Conservation (phyloP, 345 rosid genomes). For the Draba incana region DNA sequence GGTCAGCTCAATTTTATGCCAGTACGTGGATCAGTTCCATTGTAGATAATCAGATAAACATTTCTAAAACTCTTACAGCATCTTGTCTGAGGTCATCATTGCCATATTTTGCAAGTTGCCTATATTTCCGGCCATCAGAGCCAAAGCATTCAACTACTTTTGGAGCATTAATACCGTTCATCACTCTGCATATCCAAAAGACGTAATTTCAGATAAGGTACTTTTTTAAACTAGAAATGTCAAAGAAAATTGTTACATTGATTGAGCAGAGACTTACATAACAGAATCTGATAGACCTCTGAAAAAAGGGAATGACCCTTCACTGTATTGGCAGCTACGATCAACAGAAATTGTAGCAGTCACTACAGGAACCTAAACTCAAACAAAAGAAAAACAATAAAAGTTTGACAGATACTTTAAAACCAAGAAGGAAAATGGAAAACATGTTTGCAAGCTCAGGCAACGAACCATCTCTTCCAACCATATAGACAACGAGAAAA, state of each 20-base stretch:
- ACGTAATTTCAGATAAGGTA: slow-evolving; percentile 27
- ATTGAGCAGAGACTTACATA: slow-evolving; percentile 50
- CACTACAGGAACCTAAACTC: slow-evolving; percentile 85
- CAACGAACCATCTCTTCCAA: slow-evolving; percentile 2
- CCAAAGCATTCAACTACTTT: slow-evolving; percentile 94
- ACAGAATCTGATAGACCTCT: slow-evolving; percentile 80
- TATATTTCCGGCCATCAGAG: slow-evolving; percentile 88
- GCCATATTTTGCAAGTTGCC: slow-evolving; percentile 96
- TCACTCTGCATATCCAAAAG: slow-evolving; percentile 49
- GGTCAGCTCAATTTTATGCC: slow-evolving; percentile 7
- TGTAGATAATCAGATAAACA: slow-evolving; percentile 7
- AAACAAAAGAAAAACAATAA: slow-evolving; percentile 26
- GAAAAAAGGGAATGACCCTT: slow-evolving; percentile 88
- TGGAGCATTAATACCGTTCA: slow-evolving; percentile 77
- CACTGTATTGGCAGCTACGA: slow-evolving; percentile 68
- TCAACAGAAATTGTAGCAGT: slow-evolving; percentile 87
- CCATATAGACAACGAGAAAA: slow-evolving; percentile 7
- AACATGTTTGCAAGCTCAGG: slow-evolving; percentile 25
- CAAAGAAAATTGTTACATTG: slow-evolving; percentile 7
- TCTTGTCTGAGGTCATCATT: slow-evolving; percentile 99
- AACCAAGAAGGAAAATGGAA: slow-evolving; percentile 22
- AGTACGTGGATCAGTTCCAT: slow-evolving; percentile 15
- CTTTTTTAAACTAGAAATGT: slow-evolving; percentile 20
- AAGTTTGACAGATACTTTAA: slow-evolving; percentile 11
- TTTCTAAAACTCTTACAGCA: slow-evolving; percentile 66